Evolutionary conservation across 2,329 filamentous ascomycete species (phyloP), one percentile per base, ranked within the genome.

Genomic region (Monilinia aucupariae): DNA sequence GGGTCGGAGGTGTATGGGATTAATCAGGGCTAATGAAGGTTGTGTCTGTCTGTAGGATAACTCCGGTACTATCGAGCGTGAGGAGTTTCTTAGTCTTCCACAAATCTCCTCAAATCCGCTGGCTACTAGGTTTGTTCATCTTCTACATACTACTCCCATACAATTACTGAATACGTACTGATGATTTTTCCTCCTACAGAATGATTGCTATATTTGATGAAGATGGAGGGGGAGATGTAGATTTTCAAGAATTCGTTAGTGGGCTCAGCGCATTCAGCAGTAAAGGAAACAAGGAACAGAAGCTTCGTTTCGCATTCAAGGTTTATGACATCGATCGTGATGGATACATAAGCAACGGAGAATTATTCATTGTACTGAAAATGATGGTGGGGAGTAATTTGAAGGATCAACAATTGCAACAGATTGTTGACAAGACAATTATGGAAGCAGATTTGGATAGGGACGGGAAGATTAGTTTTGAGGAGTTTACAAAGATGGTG

Each of bases 311-410:
- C 74, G 94, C 94, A 51, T 99, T 99, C 85, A 96, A 97, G 78
- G 94, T 99, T 66, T 99, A 99, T 82, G 94, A 99, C 76, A 97
- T 99, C 74, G 94, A 99, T 78, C 91, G 94, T 65, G 94, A 99
- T 77, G 94, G 94, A 30, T 99, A 90, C 79, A 99, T 99, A 74
- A 96, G 91, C 81, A 99, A 99, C 77, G 94, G 94, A 72, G 94
- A 99, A 81, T 85, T 99, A 59, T 99, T 97, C 77, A 97, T 99
- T 73, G 94, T 99, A 74, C 83, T 99, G 73, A 99, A 99, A 89
- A 99, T 99, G 94, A 99, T 99, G 94, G 94, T 99, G 59, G 94
- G 94, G 65, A 97, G 90, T 80, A 99, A 99, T 78, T 80, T 99
- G 74, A 99, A 99, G 83, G 94, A 99, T 77, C 91, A 97, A 78